Conservation (phyloP, 352 stramenopile species). For the Phytophthora parvispora region DNA sequence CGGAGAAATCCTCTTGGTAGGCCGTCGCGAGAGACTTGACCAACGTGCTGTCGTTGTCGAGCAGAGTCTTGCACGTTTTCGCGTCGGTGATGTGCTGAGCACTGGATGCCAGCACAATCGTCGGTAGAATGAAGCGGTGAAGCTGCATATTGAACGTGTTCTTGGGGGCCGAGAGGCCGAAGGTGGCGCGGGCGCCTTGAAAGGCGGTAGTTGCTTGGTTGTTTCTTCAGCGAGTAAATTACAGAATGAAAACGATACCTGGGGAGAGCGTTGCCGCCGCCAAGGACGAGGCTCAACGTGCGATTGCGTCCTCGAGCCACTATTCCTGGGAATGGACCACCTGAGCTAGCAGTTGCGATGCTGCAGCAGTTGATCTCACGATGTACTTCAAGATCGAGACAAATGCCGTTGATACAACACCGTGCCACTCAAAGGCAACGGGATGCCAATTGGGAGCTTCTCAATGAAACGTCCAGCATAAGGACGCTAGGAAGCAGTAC, state of each 20-base stretch:
- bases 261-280: neutral
- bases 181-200: neutral
- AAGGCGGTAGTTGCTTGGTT: neutral
- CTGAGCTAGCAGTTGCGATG: neutral
- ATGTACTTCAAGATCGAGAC: too few relatives aligned
- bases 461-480: too few relatives aligned
- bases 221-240: neutral
- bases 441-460: too few relatives aligned
- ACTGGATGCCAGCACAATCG: neutral
- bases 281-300: neutral
- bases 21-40: slow-evolving; percentile 2
- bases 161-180: neutral
- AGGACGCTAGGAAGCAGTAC: neutral
- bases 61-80: neutral
- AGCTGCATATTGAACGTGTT: neutral
- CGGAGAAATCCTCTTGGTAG: neutral
- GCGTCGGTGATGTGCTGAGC: neutral
- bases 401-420: too few relatives aligned
- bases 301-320: neutral
- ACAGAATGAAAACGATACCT: neutral
- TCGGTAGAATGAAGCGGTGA: neutral
- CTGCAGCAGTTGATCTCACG: neutral
- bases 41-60: slow-evolving; percentile 1
- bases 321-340: neutral
- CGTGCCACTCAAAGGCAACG: too few relatives aligned